Percentiles rank a stretch among this genome's conserved stretches.
Evolutionary conservation across 2,329 filamentous ascomycete genomes (phyloP).

Genomic region (Penicillium sp.): DNA sequence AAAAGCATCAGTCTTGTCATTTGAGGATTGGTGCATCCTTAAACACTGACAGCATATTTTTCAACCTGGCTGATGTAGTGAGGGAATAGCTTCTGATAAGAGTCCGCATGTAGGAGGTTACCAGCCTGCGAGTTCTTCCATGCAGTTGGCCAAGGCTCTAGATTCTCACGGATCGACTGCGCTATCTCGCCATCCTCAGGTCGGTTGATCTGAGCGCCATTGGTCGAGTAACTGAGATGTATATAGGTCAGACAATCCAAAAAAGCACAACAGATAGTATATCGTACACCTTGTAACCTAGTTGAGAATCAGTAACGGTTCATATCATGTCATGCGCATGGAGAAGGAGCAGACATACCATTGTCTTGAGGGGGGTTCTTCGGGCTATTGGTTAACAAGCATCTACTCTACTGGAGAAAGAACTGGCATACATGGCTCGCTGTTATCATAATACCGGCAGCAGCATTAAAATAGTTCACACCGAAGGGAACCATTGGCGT

Average conservation of each 20-base stretch:
- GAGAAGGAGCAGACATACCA: conserved; percentile 32
- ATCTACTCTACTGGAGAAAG: background rate
- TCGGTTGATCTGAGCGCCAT: conserved; percentile 62
- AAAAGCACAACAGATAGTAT: background rate
- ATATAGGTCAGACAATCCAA: conserved; percentile 20
- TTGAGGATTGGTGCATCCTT: background rate
- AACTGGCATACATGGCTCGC: conserved; percentile 52
- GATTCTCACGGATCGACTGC: conserved; percentile 52
- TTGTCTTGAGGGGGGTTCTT: conserved; percentile 60
- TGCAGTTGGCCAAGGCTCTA: conserved; percentile 46
- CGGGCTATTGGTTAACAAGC: conserved; percentile 6
- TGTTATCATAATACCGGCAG: conserved; percentile 62
- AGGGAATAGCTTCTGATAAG: conserved; percentile 27
- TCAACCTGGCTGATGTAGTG: conserved; percentile 31
- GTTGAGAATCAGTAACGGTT: conserved; percentile 11
- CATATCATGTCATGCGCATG: background rate
- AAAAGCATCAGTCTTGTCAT: conserved; percentile 12
- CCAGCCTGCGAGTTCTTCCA: conserved; percentile 48
- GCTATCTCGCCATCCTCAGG: conserved; percentile 59
- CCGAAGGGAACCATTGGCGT: conserved; percentile 62
- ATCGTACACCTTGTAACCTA: conserved; percentile 57
- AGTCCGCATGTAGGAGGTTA: conserved; percentile 26
- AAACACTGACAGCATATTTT: conserved; percentile 30
- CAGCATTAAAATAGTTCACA: conserved; percentile 51
- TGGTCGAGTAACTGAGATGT: conserved; percentile 52